Conservation (phyloP, 1,284 basidiomycete species). For the Rhodotorula mucilaginosa region DNA sequence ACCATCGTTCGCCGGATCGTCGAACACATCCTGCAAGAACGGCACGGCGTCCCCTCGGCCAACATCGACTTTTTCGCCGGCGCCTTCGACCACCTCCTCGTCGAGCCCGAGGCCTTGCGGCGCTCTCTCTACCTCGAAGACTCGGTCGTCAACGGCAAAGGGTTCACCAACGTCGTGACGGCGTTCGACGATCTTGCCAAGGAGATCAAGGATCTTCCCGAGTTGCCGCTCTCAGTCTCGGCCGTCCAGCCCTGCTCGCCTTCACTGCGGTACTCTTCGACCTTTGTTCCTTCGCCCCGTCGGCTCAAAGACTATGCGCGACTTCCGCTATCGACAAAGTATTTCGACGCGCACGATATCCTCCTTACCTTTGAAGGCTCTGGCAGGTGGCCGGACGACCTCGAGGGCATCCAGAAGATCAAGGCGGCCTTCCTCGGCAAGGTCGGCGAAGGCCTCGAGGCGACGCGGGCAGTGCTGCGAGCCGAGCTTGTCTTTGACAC, state of each 20-base stretch:
- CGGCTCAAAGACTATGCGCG: conserved; percentile 46
- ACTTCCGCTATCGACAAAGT: conserved; percentile 56
- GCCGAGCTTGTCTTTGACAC: conserved; percentile 49
- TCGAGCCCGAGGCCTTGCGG: conserved; percentile 47
- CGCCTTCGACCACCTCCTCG: conserved; percentile 65
- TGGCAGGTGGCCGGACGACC: conserved; percentile 90
- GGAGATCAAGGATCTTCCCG: conserved; percentile 68
- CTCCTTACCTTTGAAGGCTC: conserved; percentile 86
- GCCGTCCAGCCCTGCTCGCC: conserved; percentile 72
- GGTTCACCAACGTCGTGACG: conserved; percentile 70
- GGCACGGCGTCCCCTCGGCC: conserved; percentile 63
- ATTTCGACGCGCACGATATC: conserved; percentile 67
- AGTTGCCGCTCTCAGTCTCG: conserved; percentile 74
- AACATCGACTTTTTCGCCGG: conserved; percentile 58
- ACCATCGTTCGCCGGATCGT: conserved; percentile 75
- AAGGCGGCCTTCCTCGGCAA: conserved; percentile 79
- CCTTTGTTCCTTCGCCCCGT: conserved; percentile 66
- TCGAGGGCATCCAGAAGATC: conserved; percentile 87
- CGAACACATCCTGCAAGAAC: conserved; percentile 67
- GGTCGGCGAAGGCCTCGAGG: conserved; percentile 59
- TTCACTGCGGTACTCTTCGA: conserved; percentile 75
- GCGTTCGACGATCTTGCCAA: conserved; percentile 80
- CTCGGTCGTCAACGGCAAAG: conserved; percentile 45
- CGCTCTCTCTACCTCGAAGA: conserved; percentile 47
- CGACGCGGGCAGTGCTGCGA: conserved; percentile 55